Evolutionary conservation across 106 monocot species (phyloP).

Genomic region (Phalaenopsis aphrodite): DNA sequence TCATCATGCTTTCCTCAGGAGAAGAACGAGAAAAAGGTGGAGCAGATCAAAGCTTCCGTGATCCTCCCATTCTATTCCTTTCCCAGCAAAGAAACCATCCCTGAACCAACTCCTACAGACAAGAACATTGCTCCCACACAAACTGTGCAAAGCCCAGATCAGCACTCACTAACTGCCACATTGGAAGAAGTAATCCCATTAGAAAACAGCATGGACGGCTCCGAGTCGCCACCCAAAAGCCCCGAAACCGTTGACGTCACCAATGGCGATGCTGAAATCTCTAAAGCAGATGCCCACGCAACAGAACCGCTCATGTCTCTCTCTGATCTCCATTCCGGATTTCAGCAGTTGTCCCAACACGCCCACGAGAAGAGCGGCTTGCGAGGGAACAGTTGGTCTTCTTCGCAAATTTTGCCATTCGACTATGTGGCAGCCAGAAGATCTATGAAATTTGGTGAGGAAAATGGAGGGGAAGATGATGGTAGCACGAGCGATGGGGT

Average conservation of each 20-base stretch:
- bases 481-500: neutral
- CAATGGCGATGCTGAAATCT: neutral
- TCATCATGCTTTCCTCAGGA: conserved; percentile 13
- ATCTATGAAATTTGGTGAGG: conserved; percentile 31
- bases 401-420: conserved; percentile 35
- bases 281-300: neutral
- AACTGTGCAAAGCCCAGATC: neutral
- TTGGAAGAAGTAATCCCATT: conserved; percentile 55
- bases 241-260: conserved; percentile 4
- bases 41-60: conserved; percentile 70
- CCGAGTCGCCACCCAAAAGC: conserved; percentile 8
- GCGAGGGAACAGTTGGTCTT: conserved; percentile 6
- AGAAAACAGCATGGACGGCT: conserved; percentile 10
- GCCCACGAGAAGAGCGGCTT: conserved; percentile 16
- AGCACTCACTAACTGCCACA: neutral
- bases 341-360: conserved; percentile 35
- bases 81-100: conserved; percentile 14
- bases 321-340: conserved; percentile 51
- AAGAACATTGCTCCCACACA: conserved; percentile 1
- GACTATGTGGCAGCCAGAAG: conserved; percentile 63
- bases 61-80: conserved; percentile 75
- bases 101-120: neutral
- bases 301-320: conserved; percentile 23
- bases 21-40: conserved; percentile 42
- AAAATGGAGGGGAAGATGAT: conserved; percentile 10